phyloP scores from a whole-genome alignment of 1,139 yeast genomes.

The Zygotorulaspora mrakii region DNA sequence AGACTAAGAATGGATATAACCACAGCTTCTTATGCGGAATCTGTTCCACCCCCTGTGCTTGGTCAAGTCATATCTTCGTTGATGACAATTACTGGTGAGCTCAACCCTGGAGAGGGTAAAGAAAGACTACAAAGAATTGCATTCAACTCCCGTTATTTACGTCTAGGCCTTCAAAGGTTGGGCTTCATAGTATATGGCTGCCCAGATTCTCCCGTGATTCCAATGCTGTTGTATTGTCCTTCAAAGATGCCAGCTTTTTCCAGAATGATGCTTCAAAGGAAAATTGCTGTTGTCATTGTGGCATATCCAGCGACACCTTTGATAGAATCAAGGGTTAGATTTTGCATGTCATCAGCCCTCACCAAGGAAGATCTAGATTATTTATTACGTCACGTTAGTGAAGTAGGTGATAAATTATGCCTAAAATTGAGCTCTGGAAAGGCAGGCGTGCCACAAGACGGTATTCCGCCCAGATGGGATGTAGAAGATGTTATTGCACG shows the following conservation, averaged over 20 bases:
- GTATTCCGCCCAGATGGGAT: slow-evolving; percentile 69
- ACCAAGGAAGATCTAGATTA: slow-evolving; percentile 91
- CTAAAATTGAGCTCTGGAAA: slow-evolving; percentile 76
- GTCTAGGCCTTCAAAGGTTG: slow-evolving; percentile 83
- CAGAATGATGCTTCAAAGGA: slow-evolving; percentile 69
- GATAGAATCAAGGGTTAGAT: slow-evolving; percentile 82
- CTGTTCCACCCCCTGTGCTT: slow-evolving; percentile 85
- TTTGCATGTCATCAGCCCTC: slow-evolving; percentile 87
- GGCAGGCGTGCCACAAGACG: slow-evolving; percentile 60
- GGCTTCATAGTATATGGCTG: slow-evolving; percentile 94
- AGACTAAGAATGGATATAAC: slow-evolving; percentile 69
- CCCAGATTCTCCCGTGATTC: slow-evolving; percentile 95
- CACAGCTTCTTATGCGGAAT: slow-evolving; percentile 75
- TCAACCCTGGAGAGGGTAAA: slow-evolving; percentile 89
- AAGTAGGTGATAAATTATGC: slow-evolving; percentile 72
- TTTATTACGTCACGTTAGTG: slow-evolving; percentile 66
- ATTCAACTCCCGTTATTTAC: slow-evolving; percentile 86
- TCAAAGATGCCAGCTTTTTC: slow-evolving; percentile 93
- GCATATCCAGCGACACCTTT: slow-evolving; percentile 98
- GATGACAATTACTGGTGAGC: slow-evolving; percentile 70
- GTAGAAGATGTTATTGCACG: slow-evolving; percentile 71
- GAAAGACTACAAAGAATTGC: slow-evolving; percentile 91
- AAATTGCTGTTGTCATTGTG: slow-evolving; percentile 91
- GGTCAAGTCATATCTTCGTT: slow-evolving; percentile 84
- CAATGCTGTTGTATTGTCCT: slow-evolving; percentile 81